These are phyloP conservation scores for Kockiozyma suomiensis DNA, from an alignment of 805 yeast species.

Conservation along the genomic window DNA sequence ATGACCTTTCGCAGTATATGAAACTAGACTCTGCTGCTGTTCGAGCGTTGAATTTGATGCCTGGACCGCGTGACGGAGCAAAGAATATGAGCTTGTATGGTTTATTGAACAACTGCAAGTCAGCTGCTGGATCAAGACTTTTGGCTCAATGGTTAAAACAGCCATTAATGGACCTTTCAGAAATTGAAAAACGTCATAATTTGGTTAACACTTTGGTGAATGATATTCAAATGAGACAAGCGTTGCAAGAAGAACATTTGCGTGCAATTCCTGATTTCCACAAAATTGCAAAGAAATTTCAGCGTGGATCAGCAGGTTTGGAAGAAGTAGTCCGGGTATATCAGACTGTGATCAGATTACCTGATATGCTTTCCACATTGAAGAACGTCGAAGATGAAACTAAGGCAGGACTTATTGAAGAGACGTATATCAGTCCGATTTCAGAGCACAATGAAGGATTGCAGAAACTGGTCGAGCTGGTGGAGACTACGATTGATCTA, in stretches of 20 bases:
- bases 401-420: constrained; percentile 45
- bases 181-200: constrained; percentile 67
- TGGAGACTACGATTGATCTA: constrained; percentile 89
- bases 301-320: constrained; percentile 57
- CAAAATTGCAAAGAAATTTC: constrained; percentile 69
- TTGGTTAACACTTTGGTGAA: constrained; percentile 76
- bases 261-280: constrained; percentile 80
- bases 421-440: constrained; percentile 63
- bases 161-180: constrained; percentile 70
- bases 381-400: constrained; percentile 46
- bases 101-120: constrained; percentile 82
- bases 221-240: constrained; percentile 66
- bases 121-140: constrained; percentile 84
- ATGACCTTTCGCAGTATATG: constrained; percentile 80
- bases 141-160: constrained; percentile 95
- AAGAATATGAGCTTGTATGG: constrained; percentile 73
- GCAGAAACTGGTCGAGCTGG: constrained; percentile 74
- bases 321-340: constrained; percentile 91
- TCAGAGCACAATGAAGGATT: constrained; percentile 54
- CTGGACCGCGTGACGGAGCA: constrained; percentile 52
- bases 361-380: constrained; percentile 63
- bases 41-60: constrained; percentile 83
- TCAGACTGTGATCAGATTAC: constrained; percentile 72
- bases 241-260: constrained; percentile 66
- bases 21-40: constrained; percentile 89